These are phyloP conservation scores for Hypomyces rosellus DNA, from an alignment of 2,329 filamentous ascomycete species.

Conservation along the genomic window DNA sequence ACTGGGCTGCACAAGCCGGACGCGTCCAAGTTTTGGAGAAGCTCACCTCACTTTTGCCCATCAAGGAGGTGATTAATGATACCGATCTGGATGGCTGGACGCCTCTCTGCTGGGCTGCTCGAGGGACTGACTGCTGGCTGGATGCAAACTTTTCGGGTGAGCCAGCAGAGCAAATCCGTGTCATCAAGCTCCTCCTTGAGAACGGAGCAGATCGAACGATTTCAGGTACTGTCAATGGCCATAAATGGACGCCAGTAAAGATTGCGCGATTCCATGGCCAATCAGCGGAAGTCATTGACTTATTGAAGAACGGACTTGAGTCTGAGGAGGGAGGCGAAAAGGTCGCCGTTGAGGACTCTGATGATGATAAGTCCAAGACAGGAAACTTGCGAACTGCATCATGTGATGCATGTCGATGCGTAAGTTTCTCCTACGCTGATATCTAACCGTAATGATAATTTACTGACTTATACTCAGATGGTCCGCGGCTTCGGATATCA, in stretches of 20 bases:
- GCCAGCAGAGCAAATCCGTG: slow-evolving; percentile 6
- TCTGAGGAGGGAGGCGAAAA: neutral
- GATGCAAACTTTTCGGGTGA: neutral
- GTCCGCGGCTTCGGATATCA: slow-evolving; percentile 8
- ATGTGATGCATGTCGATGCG: slow-evolving; percentile 9
- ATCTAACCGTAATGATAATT: neutral
- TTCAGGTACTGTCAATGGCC: neutral
- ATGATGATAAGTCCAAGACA: slow-evolving; percentile 6
- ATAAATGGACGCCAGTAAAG: slow-evolving; percentile 10
- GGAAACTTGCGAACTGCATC: neutral
- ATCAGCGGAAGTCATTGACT: slow-evolving; percentile 3
- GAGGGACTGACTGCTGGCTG: slow-evolving; percentile 1
- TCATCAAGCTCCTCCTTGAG: slow-evolving; percentile 11
- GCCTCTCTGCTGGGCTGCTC: slow-evolving; percentile 12
- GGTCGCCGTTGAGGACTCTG: neutral
- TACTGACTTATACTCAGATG: neutral
- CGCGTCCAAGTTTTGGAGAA: slow-evolving; percentile 7
- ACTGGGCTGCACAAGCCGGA: slow-evolving; percentile 11
- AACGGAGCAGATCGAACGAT: slow-evolving; percentile 8
- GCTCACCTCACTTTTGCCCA: slow-evolving; percentile 2
- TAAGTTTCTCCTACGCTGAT: slow-evolving; percentile 2
- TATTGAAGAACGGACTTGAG: slow-evolving; percentile 8
- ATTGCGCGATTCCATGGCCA: slow-evolving; percentile 7
- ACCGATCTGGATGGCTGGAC: slow-evolving; percentile 10
- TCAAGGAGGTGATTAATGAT: slow-evolving; percentile 6